Conservation (phyloP, 257 asterid genomes). For the Datura wrightii region DNA sequence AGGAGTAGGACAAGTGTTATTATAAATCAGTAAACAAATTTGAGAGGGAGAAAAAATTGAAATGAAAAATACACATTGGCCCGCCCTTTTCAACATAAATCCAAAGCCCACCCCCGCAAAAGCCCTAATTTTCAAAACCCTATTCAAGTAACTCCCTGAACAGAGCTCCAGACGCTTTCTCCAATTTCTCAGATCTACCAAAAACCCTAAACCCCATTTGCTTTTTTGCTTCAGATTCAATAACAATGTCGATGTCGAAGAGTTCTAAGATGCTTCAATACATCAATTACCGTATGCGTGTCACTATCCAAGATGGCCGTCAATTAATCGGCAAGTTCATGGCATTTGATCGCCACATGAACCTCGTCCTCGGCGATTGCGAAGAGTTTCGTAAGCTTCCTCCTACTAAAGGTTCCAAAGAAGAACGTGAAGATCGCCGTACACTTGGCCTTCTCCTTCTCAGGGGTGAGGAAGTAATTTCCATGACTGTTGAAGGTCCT, state of each 20-base stretch:
- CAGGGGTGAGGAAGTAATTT: constrained; percentile 86
- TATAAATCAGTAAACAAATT: no score
- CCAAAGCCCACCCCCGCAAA: not conserved
- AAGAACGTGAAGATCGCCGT: constrained; percentile 91
- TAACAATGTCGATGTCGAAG: constrained; percentile 93
- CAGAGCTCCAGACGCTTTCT: not conserved
- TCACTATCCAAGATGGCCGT: constrained; percentile 90
- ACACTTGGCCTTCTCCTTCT: constrained; percentile 91
- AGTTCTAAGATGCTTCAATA: constrained; percentile 92
- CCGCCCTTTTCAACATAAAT: not conserved
- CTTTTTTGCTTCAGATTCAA: constrained; percentile 17
- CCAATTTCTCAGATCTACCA: constrained; percentile 3
- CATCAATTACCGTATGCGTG: constrained; percentile 94
- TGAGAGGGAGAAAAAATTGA: not conserved
- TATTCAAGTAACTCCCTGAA: not conserved
- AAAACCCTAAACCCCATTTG: not conserved
- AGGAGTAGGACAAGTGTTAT: no score
- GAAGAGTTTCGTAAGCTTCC: constrained; percentile 91
- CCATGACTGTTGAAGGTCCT: constrained; percentile 95
- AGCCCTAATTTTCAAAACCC: not conserved
- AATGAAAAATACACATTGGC: not conserved
- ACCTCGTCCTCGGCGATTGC: constrained; percentile 91
- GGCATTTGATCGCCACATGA: constrained; percentile 98
- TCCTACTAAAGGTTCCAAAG: constrained; percentile 76
- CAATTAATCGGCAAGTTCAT: constrained; percentile 88